Base-by-base conservation (phyloP, 306 rosid species). In the Urtica urens region DNA sequence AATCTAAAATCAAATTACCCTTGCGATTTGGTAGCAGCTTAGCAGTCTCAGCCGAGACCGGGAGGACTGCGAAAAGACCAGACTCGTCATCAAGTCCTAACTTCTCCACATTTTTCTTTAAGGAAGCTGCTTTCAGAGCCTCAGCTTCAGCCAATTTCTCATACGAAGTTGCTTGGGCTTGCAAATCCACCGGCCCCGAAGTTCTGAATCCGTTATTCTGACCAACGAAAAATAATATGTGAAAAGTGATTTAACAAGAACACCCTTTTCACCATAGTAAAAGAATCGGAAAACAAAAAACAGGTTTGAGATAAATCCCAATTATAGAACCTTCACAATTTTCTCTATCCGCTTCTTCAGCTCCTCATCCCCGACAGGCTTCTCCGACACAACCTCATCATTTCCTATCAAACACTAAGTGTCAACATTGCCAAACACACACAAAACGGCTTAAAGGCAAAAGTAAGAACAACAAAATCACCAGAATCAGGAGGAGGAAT, bases 1-100 rank as follows among this genome's bases (percentile, higher is more conserved):
- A 34, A 11, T 33, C 31, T 13, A 16, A 18, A 11, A 0, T 24
- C 55, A 24, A 24, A 56, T 69, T 70, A 88, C 95, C 95, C 20
- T 71, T 60, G 18, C 75, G 80, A 44, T 74, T 77, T 37, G 95
- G 87, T 44, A 84, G 56, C 53, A 88, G 29, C 62, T 90, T 86
- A 9, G 84, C 19, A 19, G 46, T 67, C 77, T 88, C 93, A 40
- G 93, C 97, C 19, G 93, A 88, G 40, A 88, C 51, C 17, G 97
- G 97, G 29, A 84, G 52, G 50, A 84, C 60, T 1, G 59, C 5
- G 10, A 66, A 59, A 55, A 67, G 71, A 27, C 66, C 71, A 14
- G 20, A 41, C 51, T 69, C 78, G 42, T 70, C 73, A 38, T 57
- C 38, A 22, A 41, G 53, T 51, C 60, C 59, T 39, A 49, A 71